These are phyloP conservation scores for Termitomyces sp. DNA, from an alignment of 768 basidiomycete genomes.

Conservation along the genomic window DNA sequence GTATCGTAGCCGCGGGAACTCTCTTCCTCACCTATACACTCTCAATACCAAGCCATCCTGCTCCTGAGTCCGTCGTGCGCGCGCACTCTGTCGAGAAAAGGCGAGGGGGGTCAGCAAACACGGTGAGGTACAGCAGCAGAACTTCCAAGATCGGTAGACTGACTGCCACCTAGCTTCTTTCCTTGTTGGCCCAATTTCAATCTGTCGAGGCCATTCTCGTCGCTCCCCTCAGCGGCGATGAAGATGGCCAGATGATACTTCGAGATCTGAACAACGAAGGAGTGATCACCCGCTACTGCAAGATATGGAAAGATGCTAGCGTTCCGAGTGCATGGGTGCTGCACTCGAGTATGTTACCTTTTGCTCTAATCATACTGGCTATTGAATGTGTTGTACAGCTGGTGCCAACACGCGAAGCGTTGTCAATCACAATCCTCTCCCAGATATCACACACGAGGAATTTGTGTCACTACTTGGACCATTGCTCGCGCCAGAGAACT, in stretches of 20 bases:
- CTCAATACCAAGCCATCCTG: slow-evolving; percentile 55
- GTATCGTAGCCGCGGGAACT: slow-evolving; percentile 77
- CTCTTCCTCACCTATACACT: slow-evolving; percentile 78
- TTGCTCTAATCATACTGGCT: neutral
- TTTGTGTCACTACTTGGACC: slow-evolving; percentile 79
- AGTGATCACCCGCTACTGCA: slow-evolving; percentile 70
- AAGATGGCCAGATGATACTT: slow-evolving; percentile 62
- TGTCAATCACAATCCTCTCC: slow-evolving; percentile 85
- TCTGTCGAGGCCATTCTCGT: slow-evolving; percentile 65
- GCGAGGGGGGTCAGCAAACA: slow-evolving; percentile 72
- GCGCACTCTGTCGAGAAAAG: slow-evolving; percentile 67
- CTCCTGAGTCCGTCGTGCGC: slow-evolving; percentile 54
- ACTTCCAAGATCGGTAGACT: slow-evolving; percentile 2
- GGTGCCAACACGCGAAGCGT: slow-evolving; percentile 63
- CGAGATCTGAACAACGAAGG: slow-evolving; percentile 64
- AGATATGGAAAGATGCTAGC: slow-evolving; percentile 66
- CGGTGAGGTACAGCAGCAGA: slow-evolving; percentile 25
- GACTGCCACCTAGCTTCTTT: slow-evolving; percentile 41
- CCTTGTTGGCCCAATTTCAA: slow-evolving; percentile 69
- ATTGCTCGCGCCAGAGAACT: slow-evolving; percentile 81
- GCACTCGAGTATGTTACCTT: slow-evolving; percentile 51
- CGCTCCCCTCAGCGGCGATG: slow-evolving; percentile 70
- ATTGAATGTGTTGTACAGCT: slow-evolving; percentile 28
- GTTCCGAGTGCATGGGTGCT: slow-evolving; percentile 84
- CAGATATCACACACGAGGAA: slow-evolving; percentile 84